phyloP scores from a whole-genome alignment of 176 grass and related monocot genomes.

The Paspalum vaginatum region DNA sequence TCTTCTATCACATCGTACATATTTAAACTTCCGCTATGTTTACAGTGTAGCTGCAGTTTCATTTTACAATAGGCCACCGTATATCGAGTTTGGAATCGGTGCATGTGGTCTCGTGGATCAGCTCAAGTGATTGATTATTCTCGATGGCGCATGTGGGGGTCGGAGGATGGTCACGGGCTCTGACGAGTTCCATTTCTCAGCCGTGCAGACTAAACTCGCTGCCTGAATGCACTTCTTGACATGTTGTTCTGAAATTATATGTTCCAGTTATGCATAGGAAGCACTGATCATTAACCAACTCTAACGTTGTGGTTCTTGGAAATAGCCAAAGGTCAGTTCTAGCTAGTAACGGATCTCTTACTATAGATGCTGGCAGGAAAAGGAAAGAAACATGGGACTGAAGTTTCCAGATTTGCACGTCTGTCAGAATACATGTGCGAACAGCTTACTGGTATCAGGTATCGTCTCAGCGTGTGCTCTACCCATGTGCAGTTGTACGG shows the following conservation, averaged over 20 bases:
- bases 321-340: not conserved
- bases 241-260: not conserved
- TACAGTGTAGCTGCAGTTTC: too few species aligned
- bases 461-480: too few species aligned
- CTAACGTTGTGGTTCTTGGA: not conserved
- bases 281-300: too few species aligned
- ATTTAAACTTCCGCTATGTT: too few species aligned
- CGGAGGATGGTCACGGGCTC: too few species aligned
- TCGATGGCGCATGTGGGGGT: conserved; percentile 11
- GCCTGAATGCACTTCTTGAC: too few species aligned
- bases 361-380: conserved; percentile 10
- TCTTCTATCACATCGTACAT: too few species aligned
- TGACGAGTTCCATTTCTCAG: too few species aligned
- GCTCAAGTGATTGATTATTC: conserved; percentile 1
- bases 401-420: not conserved
- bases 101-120: not conserved
- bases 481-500: conserved; percentile 18
- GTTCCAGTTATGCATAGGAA: too few species aligned
- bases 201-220: too few species aligned
- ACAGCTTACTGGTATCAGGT: too few species aligned
- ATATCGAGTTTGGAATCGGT: not conserved
- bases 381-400: not conserved
- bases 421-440: conserved; percentile 12
- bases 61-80: too few species aligned
- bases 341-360: not conserved